Evolutionary conservation across 139 green algal genomes (phyloP), one percentile per base, ranked within the genome.

Genomic region (Closterium sp.): DNA sequence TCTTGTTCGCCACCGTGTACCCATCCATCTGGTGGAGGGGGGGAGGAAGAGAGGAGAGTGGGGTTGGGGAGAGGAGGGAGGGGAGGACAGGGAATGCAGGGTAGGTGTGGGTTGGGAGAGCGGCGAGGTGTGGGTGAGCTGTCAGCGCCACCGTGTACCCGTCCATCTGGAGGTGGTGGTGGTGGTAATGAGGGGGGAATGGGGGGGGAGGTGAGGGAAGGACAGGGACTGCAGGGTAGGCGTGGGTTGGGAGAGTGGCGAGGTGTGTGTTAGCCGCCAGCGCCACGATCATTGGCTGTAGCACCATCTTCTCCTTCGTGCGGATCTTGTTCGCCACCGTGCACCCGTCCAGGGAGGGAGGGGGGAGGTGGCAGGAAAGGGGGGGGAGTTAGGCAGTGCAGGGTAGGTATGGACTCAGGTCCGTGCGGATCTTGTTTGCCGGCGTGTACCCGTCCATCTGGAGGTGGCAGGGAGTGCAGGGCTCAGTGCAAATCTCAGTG

Each of bases 221-320:
- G 38, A 12, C 9, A 10, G 38, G 38, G 38, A 6, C n/a, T n/a
- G n/a, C n/a, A 55, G 36, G 9, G 9, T 25, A 21, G 16, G 89
- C 33, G 69, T 93, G 91, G 92, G 92, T 84, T 94, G 93, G 64
- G 89, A 91, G 35, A 94, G 90, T 93, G 16, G 55, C 33, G 36
- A 92, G 33, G 84, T 93, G 86, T 23, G 92, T 55, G 69, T 94
- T 94, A 21, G 92, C 92, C 2, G 92, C 93, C 28, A 94, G 90
- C 33, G 90, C 92, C 25, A 94, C 87, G 9, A 94, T 92, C 34
- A 91, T 55, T 1, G 91, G 91, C 64, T 28, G 86, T 28, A 35
- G 34, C 34, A 86, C 90, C n/a, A 2, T 4, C 64, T 69, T 33
- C 0, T 90, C 19, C 86, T 90, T 32, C 21, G 43, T 69, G 28